These are phyloP conservation scores for Lepiota brunneoincarnata DNA, from an alignment of 768 basidiomycete genomes.

Conservation along the genomic window DNA sequence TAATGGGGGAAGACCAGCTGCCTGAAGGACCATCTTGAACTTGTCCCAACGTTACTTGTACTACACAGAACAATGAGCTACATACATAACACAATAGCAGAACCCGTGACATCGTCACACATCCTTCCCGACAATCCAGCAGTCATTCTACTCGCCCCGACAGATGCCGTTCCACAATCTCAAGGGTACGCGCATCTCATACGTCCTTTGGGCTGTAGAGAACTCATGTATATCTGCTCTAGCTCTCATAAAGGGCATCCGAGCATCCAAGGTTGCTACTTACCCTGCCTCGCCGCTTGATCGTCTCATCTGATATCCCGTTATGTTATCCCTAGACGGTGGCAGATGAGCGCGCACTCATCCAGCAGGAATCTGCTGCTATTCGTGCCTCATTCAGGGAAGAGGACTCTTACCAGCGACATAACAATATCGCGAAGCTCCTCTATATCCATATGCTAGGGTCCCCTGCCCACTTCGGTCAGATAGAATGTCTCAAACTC, in stretches of 20 bases:
- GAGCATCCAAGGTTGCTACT: conserved; percentile 87
- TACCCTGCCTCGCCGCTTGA: conserved; percentile 1
- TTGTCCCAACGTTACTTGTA: not conserved
- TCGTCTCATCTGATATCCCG: conserved; percentile 15
- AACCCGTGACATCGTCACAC: not conserved
- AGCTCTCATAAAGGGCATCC: conserved; percentile 98
- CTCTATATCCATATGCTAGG: conserved; percentile 99
- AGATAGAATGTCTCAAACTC: conserved; percentile 95
- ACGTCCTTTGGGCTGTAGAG: too few relatives aligned
- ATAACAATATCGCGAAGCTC: conserved; percentile 97
- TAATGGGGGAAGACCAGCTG: conserved; percentile 8
- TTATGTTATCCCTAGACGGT: conserved; percentile 65
- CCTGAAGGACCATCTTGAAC: conserved; percentile 1
- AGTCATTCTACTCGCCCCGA: not conserved
- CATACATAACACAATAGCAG: not conserved
- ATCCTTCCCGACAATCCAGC: not conserved
- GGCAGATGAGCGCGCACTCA: conserved; percentile 95
- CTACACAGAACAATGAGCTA: not conserved
- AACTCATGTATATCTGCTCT: conserved; percentile 21
- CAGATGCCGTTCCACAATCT: conserved; percentile 83
- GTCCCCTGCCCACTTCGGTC: conserved; percentile 97
- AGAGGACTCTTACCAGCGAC: conserved; percentile 91
- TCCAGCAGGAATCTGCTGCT: conserved; percentile 96
- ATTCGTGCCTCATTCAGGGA: conserved; percentile 97
- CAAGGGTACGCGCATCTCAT: conserved; percentile 53